Percentiles rank a stretch among this genome's conserved stretches.
These are phyloP conservation scores for Plasmodium fragile DNA, from an alignment of 169 alveolate species.

Conservation along the genomic window DNA sequence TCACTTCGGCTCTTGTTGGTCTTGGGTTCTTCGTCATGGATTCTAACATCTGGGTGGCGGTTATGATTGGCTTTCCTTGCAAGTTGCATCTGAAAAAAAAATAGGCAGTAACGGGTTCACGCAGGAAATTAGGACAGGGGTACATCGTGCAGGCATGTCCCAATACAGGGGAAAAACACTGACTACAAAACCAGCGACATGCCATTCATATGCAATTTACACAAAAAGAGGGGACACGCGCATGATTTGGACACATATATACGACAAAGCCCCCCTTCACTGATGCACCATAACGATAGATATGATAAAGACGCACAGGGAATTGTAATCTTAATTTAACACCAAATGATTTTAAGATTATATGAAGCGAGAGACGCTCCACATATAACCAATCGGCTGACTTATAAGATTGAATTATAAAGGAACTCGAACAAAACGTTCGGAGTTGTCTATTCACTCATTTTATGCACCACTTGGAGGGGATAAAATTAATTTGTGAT, in stretches of 20 bases:
- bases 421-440: constrained; percentile 64
- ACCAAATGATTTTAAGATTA: constrained; percentile 57
- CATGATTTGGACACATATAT: background rate
- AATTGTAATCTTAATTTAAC: constrained; percentile 64
- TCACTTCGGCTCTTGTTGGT: constrained; percentile 99
- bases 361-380: constrained; percentile 13
- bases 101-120: background rate
- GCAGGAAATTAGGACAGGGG: background rate
- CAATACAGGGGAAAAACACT: background rate
- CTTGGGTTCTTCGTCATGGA: constrained; percentile 97
- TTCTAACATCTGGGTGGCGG: constrained; percentile 99
- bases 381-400: constrained; percentile 57
- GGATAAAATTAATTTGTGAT: constrained; percentile 25
- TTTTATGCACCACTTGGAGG: constrained; percentile 55
- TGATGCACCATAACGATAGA: background rate
- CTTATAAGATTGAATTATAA: constrained; percentile 52
- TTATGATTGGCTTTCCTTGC: constrained; percentile 97
- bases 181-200: background rate
- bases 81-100: constrained; percentile 88
- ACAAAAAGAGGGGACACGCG: background rate
- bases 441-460: constrained; percentile 19
- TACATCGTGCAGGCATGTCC: background rate
- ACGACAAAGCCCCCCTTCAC: background rate
- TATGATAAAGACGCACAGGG: background rate
- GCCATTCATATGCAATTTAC: background rate